A percentile compares a stretch with the other conserved stretches of the same genome.
These are phyloP conservation scores for Rhizopogon rudus DNA, from an alignment of 768 basidiomycete genomes.

Conservation along the genomic window DNA sequence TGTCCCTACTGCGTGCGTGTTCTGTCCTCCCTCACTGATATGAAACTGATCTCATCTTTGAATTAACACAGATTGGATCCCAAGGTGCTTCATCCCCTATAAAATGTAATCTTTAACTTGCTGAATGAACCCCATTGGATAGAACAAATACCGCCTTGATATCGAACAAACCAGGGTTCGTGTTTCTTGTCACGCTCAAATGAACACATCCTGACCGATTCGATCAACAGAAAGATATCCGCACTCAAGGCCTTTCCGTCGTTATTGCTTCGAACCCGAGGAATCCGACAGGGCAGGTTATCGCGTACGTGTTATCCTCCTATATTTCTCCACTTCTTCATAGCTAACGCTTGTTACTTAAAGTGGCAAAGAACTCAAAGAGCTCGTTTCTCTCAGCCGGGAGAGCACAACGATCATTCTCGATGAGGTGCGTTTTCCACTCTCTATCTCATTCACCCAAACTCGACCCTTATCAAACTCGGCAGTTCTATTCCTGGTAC, in stretches of 20 bases:
- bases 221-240: conserved; percentile 61
- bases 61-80: conserved; percentile 37
- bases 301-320: conserved; percentile 38
- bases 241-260: conserved; percentile 77
- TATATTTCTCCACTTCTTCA: background rate
- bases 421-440: conserved; percentile 54
- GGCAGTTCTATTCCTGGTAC: conserved; percentile 92
- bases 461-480: background rate
- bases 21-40: background rate
- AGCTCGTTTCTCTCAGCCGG: conserved; percentile 66
- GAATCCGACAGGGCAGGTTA: conserved; percentile 92
- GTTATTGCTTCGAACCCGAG: conserved; percentile 92
- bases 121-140: conserved; percentile 5
- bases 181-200: background rate
- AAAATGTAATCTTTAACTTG: background rate
- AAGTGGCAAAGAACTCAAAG: conserved; percentile 76
- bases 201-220: background rate
- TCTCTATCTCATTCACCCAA: background rate
- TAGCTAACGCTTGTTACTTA: conserved; percentile 4
- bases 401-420: conserved; percentile 82
- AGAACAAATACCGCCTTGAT: conserved; percentile 71
- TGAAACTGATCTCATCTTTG: conserved; percentile 3
- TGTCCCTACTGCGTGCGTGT: conserved; percentile 77
- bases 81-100: conserved; percentile 24
- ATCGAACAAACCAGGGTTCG: conserved; percentile 72